A percentile compares a stretch with the other conserved stretches of the same genome.
These are phyloP conservation scores for Tolypocladium ophioglossoides DNA, from an alignment of 2,329 filamentous ascomycete genomes.

Conservation along the genomic window DNA sequence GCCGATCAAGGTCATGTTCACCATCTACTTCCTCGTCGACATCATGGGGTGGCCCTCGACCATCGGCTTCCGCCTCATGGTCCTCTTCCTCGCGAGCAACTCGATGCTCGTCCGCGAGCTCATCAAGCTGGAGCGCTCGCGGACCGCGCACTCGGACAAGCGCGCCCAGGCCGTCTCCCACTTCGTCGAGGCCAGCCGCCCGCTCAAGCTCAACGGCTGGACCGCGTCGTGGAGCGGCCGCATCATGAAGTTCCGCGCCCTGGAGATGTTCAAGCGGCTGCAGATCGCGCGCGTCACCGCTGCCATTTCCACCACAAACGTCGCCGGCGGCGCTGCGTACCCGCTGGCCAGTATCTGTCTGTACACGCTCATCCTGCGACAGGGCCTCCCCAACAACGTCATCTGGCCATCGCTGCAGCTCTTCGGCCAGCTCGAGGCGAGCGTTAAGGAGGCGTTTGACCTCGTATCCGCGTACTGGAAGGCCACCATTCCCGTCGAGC, in stretches of 20 bases:
- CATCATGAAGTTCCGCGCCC: conserved; percentile 23
- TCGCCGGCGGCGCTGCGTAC: conserved; percentile 62
- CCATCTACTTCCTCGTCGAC: conserved; percentile 50
- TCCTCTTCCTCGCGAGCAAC: conserved; percentile 61
- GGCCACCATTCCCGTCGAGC: conserved; percentile 68
- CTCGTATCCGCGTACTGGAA: conserved; percentile 71
- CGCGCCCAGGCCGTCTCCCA: conserved; percentile 75
- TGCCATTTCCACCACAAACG: conserved; percentile 58
- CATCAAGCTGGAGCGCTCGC: conserved; percentile 57
- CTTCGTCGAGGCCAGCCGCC: conserved; percentile 77
- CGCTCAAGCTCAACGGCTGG: conserved; percentile 36
- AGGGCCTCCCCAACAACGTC: conserved; percentile 63
- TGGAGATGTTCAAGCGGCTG: conserved; percentile 26
- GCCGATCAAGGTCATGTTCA: conserved; percentile 66
- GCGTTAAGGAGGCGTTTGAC: conserved; percentile 62
- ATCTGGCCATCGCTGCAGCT: conserved; percentile 81
- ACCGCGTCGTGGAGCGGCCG: conserved; percentile 24
- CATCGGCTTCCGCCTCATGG: conserved; percentile 58
- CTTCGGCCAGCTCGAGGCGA: conserved; percentile 64
- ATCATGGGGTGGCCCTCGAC: conserved; percentile 74
- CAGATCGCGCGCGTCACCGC: conserved; percentile 24
- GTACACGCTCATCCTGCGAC: conserved; percentile 62
- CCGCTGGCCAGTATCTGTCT: conserved; percentile 74
- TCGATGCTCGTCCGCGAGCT: conserved; percentile 54
- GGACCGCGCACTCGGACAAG: conserved; percentile 64